Percentiles rank a stretch among this genome's conserved stretches.
Conservation (phyloP, 2,329 filamentous ascomycete species). For the Penicillium sp. region DNA sequence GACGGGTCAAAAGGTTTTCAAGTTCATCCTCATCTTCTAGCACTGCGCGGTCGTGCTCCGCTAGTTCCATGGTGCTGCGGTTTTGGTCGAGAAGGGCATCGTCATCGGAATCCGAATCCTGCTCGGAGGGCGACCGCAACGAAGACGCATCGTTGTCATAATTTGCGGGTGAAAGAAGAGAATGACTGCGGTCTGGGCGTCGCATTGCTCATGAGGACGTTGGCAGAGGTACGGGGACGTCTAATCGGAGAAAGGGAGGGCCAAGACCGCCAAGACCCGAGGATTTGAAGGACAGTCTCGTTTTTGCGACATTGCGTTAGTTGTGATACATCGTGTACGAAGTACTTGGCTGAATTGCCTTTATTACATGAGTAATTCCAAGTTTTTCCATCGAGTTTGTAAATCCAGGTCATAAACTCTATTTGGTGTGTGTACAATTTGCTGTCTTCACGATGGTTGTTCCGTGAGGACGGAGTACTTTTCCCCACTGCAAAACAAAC, state of each 20-base stretch:
- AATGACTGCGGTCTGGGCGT: slow-evolving; percentile 30
- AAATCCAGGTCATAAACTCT: too few species aligned
- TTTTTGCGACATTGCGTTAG: too few species aligned
- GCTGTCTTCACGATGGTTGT: too few species aligned
- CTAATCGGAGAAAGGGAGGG: slow-evolving; percentile 7
- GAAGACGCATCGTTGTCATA: slow-evolving; percentile 72
- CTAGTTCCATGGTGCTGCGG: slow-evolving; percentile 69
- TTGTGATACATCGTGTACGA: too few species aligned
- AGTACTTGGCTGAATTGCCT: too few species aligned
- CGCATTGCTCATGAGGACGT: slow-evolving; percentile 30
- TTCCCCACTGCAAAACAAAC: not conserved
- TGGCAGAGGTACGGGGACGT: slow-evolving; percentile 9
- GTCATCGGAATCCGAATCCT: slow-evolving; percentile 76
- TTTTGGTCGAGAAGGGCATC: slow-evolving; percentile 67
- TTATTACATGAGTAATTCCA: too few species aligned
- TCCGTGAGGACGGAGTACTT: too few species aligned
- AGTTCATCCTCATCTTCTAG: slow-evolving; percentile 72
- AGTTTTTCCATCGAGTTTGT: too few species aligned
- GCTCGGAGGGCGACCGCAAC: slow-evolving; percentile 62
- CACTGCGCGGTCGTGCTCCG: slow-evolving; percentile 68
- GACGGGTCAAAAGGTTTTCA: slow-evolving; percentile 49
- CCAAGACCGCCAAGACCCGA: slow-evolving; percentile 3
- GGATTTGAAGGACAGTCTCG: not conserved
- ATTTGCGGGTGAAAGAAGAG: slow-evolving; percentile 62
- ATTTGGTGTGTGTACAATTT: too few species aligned